Percentiles rank a stretch among this genome's conserved stretches.
Conservation (phyloP, 176 grass and related monocot species). For the Zea luxurians region DNA sequence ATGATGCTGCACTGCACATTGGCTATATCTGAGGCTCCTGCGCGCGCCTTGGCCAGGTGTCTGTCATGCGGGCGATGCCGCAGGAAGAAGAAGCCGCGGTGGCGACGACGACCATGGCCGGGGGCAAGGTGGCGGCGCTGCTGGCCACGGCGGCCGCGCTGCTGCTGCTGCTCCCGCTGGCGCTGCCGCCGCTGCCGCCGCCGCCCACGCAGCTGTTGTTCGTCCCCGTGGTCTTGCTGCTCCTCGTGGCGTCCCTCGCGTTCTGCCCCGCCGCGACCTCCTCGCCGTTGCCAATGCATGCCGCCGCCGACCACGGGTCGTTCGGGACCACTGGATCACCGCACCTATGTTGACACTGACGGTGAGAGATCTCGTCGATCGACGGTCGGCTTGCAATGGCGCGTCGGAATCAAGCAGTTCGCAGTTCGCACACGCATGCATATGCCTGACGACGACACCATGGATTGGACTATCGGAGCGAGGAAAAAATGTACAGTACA, state of each 20-base stretch:
- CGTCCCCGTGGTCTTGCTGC: slow-evolving; percentile 53
- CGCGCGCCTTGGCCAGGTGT: not conserved
- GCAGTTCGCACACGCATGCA: not conserved
- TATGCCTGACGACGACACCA: too few species aligned
- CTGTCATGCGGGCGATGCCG: not conserved
- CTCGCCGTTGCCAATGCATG: not conserved
- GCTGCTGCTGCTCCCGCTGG: slow-evolving; percentile 58
- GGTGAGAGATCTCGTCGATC: too few species aligned
- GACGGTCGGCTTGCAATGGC: not conserved
- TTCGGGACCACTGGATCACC: not conserved
- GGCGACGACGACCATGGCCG: slow-evolving; percentile 13
- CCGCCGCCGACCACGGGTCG: not conserved
- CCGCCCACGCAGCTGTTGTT: slow-evolving; percentile 51
- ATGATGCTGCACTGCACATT: not conserved
- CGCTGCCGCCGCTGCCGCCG: slow-evolving; percentile 61
- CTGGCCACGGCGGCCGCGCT: slow-evolving; percentile 33
- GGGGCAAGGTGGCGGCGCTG: slow-evolving; percentile 18
- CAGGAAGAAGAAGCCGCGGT: not conserved
- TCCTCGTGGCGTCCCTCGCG: slow-evolving; percentile 55
- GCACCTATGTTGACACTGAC: not conserved
- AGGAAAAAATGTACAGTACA: not conserved
- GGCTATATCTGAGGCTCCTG: not conserved
- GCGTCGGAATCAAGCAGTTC: not conserved
- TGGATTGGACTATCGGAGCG: too few species aligned
- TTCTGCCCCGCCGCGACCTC: slow-evolving; percentile 27